phyloP scores from a whole-genome alignment of 176 grass and related monocot genomes.

The Musa itinerans region DNA sequence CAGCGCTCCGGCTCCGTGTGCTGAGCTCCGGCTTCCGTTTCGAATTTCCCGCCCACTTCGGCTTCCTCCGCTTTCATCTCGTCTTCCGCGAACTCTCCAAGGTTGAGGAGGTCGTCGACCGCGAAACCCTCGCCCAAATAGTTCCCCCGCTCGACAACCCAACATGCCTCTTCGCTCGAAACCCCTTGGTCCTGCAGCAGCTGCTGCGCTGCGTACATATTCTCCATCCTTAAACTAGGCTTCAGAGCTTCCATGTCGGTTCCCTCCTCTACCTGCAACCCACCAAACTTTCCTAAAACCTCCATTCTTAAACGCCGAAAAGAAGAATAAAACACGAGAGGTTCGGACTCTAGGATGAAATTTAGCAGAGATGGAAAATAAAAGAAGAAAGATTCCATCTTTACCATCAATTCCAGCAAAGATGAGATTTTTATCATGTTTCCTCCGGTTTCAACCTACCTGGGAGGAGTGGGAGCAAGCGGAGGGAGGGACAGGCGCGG shows the following conservation, averaged over 20 bases:
- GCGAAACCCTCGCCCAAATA: background rate
- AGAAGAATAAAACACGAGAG: background rate
- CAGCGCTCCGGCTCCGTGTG: background rate
- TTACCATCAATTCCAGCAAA: background rate
- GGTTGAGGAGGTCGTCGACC: background rate
- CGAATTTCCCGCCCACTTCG: background rate
- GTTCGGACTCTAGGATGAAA: no score
- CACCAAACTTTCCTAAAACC: conserved; percentile 8
- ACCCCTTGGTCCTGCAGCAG: conserved; percentile 26
- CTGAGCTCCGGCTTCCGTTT: background rate
- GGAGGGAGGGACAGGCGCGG: background rate
- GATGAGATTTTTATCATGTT: background rate
- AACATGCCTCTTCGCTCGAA: background rate
- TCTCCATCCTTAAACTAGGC: conserved; percentile 10
- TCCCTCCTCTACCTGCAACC: conserved; percentile 27
- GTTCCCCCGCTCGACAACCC: background rate
- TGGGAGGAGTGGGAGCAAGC: background rate
- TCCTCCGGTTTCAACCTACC: background rate
- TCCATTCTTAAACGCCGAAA: background rate
- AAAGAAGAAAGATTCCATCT: conserved; percentile 12
- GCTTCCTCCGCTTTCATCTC: background rate
- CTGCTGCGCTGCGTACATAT: background rate
- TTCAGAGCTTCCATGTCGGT: conserved; percentile 47
- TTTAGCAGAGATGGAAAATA: background rate
- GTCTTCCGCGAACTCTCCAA: background rate